Evolutionary conservation across 2,329 filamentous ascomycete genomes (phyloP), one percentile per base, ranked within the genome.

Genomic region (Pseudocercospora pini-densiflorae): DNA sequence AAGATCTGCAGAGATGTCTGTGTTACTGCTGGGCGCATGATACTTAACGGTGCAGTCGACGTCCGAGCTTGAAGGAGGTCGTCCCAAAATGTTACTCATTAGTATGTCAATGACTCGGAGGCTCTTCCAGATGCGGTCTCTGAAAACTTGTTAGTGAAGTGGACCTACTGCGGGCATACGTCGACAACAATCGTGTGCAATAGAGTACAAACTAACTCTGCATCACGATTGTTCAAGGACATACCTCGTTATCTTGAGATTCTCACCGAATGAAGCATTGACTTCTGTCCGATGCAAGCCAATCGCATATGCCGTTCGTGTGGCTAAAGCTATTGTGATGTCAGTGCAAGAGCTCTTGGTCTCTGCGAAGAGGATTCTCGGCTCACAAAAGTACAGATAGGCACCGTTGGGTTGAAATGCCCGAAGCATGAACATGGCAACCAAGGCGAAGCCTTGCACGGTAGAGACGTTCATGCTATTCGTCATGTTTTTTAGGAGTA

Each of bases 101-200:
- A 84, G 83, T 61, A 85, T 76, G 64, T 86, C 84, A 59, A 85
- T 79, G 61, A 85, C 81, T 1, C 84, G 80, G 5, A 86, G 74
- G 68, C 83, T 85, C 71, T 83, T 85, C 84, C 84, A 86, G 21
- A 85, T 82, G 2, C 83, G 79, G 67, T 85, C 82, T 63, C 84
- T 68, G 24, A 29, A 6, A 10, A 4, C 16, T 8, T 29, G 23
- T 54, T 31, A 27, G 40, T 47, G 8, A 23, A 29, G 5, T 23
- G 45, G 31, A 49, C n/a, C 36, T 40, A 16, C 16, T 16, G 36
- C 6, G 36, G 10, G 45, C 31, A 16, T 14, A 7, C 2, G n/a
- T 47, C 12, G 45, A 45, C 23, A 5, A 51, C 7, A 5, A 40
- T 5, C 3, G 16, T 40, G 12, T 16, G 36, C 36, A 40, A 40